phyloP scores from a whole-genome alignment of 2,329 filamentous ascomycete species.

The Neonectria faginata region DNA sequence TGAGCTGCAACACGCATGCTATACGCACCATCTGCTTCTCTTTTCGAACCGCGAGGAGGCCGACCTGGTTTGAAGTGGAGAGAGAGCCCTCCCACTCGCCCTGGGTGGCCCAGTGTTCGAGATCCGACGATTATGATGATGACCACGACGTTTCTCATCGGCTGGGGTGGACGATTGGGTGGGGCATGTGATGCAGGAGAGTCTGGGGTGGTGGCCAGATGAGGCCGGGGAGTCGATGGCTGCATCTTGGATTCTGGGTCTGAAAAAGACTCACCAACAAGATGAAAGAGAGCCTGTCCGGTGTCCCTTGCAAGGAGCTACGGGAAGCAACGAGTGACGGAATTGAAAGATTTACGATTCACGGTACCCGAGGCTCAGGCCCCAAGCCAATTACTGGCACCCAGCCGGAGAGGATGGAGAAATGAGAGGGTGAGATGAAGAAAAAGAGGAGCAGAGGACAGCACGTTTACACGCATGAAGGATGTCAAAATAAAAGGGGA shows the following conservation, averaged over 20 bases:
- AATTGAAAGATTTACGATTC: conserved; percentile 25
- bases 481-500: conserved; percentile 29
- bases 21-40: conserved; percentile 32
- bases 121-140: conserved; percentile 42
- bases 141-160: conserved; percentile 39
- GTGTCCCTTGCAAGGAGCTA: conserved; percentile 13
- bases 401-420: conserved; percentile 15
- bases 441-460: conserved; percentile 2
- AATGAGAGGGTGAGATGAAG: conserved; percentile 11
- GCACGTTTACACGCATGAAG: conserved; percentile 20
- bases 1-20: conserved; percentile 35
- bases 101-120: conserved; percentile 7
- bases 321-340: conserved; percentile 15
- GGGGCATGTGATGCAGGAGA: conserved; percentile 26
- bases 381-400: conserved; percentile 16
- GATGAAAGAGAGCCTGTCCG: conserved; percentile 14
- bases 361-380: conserved; percentile 22
- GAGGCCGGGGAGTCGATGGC: conserved; percentile 20
- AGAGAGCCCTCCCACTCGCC: background rate
- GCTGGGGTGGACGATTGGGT: conserved; percentile 33
- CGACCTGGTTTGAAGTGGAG: background rate
- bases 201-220: conserved; percentile 26
- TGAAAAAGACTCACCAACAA: conserved; percentile 31
- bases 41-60: conserved; percentile 19
- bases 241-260: conserved; percentile 18